Percentiles rank a stretch among this genome's conserved stretches.
These are phyloP conservation scores for Violaceomyces palustris DNA, from an alignment of 1,284 basidiomycete species.

Conservation along the genomic window DNA sequence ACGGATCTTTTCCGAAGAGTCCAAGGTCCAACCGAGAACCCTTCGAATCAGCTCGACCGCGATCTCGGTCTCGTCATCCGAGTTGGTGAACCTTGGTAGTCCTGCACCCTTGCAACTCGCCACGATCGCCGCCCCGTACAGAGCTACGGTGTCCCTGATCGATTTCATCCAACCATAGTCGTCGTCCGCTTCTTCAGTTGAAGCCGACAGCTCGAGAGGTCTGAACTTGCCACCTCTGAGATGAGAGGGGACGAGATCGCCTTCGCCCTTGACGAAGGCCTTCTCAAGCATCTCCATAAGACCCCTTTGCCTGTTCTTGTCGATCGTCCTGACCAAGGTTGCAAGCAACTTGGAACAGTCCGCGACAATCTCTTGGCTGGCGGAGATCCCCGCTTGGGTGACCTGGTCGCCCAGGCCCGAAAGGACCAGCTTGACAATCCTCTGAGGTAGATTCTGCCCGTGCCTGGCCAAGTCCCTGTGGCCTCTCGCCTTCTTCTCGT, in stretches of 20 bases:
- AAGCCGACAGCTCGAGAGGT: not conserved
- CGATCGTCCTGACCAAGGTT: slow-evolving; percentile 26
- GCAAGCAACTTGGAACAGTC: slow-evolving; percentile 30
- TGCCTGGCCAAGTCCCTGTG: slow-evolving; percentile 34
- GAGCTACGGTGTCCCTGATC: slow-evolving; percentile 9
- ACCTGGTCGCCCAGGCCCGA: slow-evolving; percentile 3
- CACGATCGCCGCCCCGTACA: slow-evolving; percentile 18
- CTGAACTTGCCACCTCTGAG: not conserved
- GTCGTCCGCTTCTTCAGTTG: not conserved
- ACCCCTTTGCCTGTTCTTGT: slow-evolving; percentile 19
- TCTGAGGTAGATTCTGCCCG: slow-evolving; percentile 23
- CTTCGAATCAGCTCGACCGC: too few species aligned
- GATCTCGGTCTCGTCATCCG: too few species aligned
- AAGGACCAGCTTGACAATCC: slow-evolving; percentile 25
- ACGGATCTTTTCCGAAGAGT: not conserved
- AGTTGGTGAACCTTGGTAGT: too few species aligned
- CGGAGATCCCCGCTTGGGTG: slow-evolving; percentile 11
- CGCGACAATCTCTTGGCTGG: slow-evolving; percentile 23
- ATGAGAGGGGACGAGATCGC: slow-evolving; percentile 1
- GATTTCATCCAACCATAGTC: not conserved
- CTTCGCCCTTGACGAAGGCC: slow-evolving; percentile 9
- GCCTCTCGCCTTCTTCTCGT: slow-evolving; percentile 27
- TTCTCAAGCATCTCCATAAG: slow-evolving; percentile 21
- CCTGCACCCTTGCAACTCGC: slow-evolving; percentile 2
- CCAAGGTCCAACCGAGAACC: too few species aligned